Conservation (phyloP, 805 yeast species). For the Wickerhamomyces subpelliculosus region DNA sequence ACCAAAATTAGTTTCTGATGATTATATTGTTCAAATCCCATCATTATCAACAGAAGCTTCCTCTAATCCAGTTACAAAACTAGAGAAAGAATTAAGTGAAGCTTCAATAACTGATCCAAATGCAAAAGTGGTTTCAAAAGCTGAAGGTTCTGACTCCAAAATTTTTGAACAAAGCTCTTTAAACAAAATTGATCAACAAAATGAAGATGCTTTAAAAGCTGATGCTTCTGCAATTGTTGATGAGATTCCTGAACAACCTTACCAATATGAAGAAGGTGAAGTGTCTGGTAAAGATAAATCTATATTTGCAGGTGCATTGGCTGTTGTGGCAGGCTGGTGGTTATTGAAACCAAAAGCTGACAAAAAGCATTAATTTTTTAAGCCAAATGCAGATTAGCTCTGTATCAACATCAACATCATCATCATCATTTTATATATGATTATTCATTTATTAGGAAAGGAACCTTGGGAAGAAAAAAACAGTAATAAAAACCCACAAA, state of each 20-base stretch:
- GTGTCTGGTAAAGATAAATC: conserved; percentile 20
- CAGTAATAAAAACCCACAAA: no score
- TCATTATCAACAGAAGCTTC: conserved; percentile 45
- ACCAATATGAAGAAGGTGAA: conserved; percentile 9
- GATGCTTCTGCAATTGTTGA: conserved; percentile 5
- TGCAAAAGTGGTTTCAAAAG: conserved; percentile 17
- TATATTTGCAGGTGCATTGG: conserved; percentile 18
- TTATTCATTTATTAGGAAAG: no score
- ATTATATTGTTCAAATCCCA: conserved; percentile 34
- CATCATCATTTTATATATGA: no score
- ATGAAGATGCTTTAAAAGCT: conserved; percentile 6
- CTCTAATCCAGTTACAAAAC: conserved; percentile 25
- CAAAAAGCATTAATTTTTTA: conserved; percentile 1
- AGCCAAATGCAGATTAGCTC: no score
- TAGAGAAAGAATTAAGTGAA: conserved; percentile 18
- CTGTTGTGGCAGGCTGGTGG: conserved; percentile 25
- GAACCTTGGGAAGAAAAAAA: no score
- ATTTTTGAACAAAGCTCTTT: conserved; percentile 16
- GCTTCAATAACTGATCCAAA: conserved; percentile 4
- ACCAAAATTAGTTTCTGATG: conserved; percentile 40
- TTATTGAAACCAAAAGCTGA: conserved; percentile 11
- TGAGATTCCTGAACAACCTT: conserved; percentile 13
- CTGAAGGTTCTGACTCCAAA: conserved; percentile 18
- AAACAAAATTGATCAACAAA: conserved; percentile 10
- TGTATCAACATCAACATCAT: no score